phyloP scores from a whole-genome alignment of 208 protist genomes.

The Trypanosoma lewisi region DNA sequence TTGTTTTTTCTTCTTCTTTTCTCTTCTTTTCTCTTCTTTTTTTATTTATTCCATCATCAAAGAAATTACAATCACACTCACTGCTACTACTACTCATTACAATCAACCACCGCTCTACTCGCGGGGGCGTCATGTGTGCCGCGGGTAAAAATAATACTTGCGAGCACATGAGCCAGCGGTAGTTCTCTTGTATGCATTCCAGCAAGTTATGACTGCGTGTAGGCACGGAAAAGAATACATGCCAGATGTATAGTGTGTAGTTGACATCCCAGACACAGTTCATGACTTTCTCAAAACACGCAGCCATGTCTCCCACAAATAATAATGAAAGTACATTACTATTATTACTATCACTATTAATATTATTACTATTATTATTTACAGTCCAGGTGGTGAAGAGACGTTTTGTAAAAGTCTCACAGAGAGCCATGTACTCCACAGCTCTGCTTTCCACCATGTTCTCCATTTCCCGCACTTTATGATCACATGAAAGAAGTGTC shows the following conservation, averaged over 20 bases:
- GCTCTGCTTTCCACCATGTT: constrained; percentile 13
- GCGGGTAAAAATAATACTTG: constrained; percentile 15
- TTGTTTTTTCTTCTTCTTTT: too few relatives aligned
- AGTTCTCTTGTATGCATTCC: constrained; percentile 6
- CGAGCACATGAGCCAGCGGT: constrained; percentile 18
- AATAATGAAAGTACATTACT: too few relatives aligned
- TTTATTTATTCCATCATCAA: neutral
- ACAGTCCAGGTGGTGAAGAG: neutral
- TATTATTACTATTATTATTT: too few relatives aligned
- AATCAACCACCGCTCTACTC: constrained; percentile 22
- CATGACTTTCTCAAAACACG: constrained; percentile 21
- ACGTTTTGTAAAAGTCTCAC: constrained; percentile 14
- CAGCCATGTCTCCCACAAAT: neutral
- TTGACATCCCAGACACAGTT: constrained; percentile 31
- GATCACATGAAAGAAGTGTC: neutral
- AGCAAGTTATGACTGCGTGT: neutral
- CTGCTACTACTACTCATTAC: constrained; percentile 21
- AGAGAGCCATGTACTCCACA: constrained; percentile 24
- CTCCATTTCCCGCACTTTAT: neutral
- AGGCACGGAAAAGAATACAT: constrained; percentile 4
- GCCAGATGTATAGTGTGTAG: constrained; percentile 27
- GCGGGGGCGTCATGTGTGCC: constrained; percentile 1
- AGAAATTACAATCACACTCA: too few relatives aligned
- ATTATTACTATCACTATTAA: too few relatives aligned
- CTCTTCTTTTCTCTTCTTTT: neutral